phyloP scores from a whole-genome alignment of 345 rosid species.

The Barbarea vulgaris region DNA sequence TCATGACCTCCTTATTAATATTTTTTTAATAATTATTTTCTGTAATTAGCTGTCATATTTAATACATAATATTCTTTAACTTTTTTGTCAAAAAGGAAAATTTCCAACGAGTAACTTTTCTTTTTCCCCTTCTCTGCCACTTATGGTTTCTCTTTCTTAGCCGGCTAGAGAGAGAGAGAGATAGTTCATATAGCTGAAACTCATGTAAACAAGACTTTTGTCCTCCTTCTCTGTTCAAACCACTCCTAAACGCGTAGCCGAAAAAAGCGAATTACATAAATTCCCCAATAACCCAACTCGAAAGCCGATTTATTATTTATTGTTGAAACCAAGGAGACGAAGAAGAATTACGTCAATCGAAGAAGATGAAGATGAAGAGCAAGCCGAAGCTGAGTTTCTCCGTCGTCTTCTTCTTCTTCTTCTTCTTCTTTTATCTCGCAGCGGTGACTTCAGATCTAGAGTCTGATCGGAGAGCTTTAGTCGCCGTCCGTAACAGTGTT shows the following conservation, averaged over 20 bases:
- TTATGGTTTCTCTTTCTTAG: conserved; percentile 25
- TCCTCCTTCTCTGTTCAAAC: conserved; percentile 18
- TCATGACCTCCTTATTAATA: neutral
- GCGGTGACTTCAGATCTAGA: conserved; percentile 64
- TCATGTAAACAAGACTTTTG: conserved; percentile 13
- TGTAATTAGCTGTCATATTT: conserved; percentile 29
- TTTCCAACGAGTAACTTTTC: neutral
- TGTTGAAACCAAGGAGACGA: neutral
- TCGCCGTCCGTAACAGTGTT: conserved; percentile 59
- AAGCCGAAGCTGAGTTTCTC: neutral
- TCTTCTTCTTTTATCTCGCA: conserved; percentile 13
- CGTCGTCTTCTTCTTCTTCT: neutral
- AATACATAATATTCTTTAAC: conserved; percentile 30
- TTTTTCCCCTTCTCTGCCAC: neutral
- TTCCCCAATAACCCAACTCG: neutral
- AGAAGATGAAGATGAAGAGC: conserved; percentile 47
- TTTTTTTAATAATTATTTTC: neutral
- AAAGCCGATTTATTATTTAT: neutral
- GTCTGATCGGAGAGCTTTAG: conserved; percentile 68
- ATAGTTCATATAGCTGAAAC: conserved; percentile 2
- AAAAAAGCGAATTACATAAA: neutral
- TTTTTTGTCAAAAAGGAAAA: conserved; percentile 21
- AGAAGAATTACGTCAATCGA: neutral
- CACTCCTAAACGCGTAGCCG: conserved; percentile 30
- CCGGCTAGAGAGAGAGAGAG: conserved; percentile 28